Evolutionary conservation across 139 green algal genomes (phyloP), one percentile per base, ranked within the genome.

Genomic region (Marvania coccoides): DNA sequence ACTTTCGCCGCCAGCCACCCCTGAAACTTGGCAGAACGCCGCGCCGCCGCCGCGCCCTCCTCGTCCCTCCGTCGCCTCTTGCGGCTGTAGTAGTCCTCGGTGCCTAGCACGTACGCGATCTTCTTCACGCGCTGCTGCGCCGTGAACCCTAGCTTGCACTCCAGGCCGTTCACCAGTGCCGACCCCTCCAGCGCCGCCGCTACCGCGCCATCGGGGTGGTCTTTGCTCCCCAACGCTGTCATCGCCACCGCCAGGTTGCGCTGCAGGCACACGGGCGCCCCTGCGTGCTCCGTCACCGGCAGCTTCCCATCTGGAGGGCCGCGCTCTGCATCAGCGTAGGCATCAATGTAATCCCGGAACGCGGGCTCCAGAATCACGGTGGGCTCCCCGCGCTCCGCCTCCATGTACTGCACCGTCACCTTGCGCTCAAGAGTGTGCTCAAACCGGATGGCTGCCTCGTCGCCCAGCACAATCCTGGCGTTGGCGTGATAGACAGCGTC

Each of bases 21-120:
- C 2, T 58, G 51, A 24, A 78, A 82, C 39, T 71, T 72, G 12
- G 23, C 42, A 6, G 33, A 51, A 19, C 47, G 37, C 3, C 7
- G 24, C 5, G 30, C 57, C 4, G 35, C 60, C 13, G 35, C 28
- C 8, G 13, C 46, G 1, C 14, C n/a, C 13, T 14, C 31, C 45
- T 5, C 14, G 13, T 19, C 39, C 23, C 24, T 26, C 36, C 65
- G 28, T 54, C 51, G 46, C n/a, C 59, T 47, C 36, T 31, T 63
- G 26, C 85, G 70, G 34, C 71, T 71, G 64, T 96, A 86, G 4
- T 91, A 70, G 68, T 98, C 92, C 76, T 97, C 90, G 0, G 92
- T 98, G 76, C 96, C 92, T 35, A 98, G 69, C 47, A 97, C 92
- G 69, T 98, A 98, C 0, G 88, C 94, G 58, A 92, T 82, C 53